A percentile compares a stretch with the other conserved stretches of the same genome.
Evolutionary conservation across 2,329 filamentous ascomycete genomes (phyloP).

Genomic region (Hymenoscyphus occultus): DNA sequence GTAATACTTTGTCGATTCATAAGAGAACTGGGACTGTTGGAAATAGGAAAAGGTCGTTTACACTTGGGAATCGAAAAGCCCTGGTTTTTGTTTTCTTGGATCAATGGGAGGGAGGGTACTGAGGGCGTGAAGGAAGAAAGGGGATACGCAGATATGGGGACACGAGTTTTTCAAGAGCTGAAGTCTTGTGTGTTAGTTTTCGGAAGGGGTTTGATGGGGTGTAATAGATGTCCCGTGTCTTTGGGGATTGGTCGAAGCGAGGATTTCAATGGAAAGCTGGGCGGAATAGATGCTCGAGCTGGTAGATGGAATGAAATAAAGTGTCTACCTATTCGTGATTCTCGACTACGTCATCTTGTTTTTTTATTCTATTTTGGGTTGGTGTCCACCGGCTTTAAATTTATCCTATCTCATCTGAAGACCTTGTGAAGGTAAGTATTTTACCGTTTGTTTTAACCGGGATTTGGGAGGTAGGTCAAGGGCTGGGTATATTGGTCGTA

Average conservation of each 20-base stretch:
- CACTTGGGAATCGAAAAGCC: background rate
- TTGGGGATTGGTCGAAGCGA: background rate
- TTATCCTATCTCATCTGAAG: background rate
- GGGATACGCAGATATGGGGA: constrained; percentile 16
- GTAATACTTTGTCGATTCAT: background rate
- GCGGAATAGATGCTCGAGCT: background rate
- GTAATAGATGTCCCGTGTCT: background rate
- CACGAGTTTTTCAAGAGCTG: constrained; percentile 35
- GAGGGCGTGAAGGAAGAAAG: constrained; percentile 9
- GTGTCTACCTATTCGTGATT: background rate
- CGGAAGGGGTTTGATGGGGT: background rate
- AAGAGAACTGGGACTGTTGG: background rate
- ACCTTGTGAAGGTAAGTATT: too few species aligned
- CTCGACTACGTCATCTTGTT: background rate
- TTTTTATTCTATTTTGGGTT: too few species aligned
- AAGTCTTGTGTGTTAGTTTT: constrained; percentile 28
- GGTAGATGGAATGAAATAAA: constrained; percentile 1
- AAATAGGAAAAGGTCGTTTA: constrained; percentile 7
- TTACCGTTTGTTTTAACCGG: too few species aligned
- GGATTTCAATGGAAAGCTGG: background rate
- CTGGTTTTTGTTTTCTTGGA: background rate
- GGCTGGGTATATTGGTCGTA: too few species aligned
- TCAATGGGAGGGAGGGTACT: background rate
- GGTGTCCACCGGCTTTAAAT: background rate
- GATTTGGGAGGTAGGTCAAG: too few species aligned